Base-by-base conservation (phyloP, 352 stramenopile species). In the Stephanocyclus meneghinianus region DNA sequence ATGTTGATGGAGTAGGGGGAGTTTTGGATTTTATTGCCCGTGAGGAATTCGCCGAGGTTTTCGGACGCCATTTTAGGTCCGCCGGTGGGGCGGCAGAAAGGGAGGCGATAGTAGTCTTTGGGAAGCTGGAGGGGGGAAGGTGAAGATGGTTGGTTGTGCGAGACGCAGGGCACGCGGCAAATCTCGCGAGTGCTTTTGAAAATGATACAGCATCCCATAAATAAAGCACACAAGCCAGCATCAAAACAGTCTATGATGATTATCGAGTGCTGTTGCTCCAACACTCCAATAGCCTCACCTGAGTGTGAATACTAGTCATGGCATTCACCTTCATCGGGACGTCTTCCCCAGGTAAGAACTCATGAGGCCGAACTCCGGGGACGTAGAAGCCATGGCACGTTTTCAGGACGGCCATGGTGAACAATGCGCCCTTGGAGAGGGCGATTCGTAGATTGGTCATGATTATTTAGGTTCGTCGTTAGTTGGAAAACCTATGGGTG, bases 21-120 rank as follows among this genome's bases (percentile, higher is more conserved):
- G 87, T 96, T 99, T 85, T 99, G 96, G 74, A 99, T 99, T 76
- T 97, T 97, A 83, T 99, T 98, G 16, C 97, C 97, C n/a, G 95
- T 98, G 51, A 99, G 82, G 76, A 99, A 98, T 91, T 99, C 97
- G 77, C 98, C 98, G 55, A 99, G 86, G 81, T 99, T 99, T 87
- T 99, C 97, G 62, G 95, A 97, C 53, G 98, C 97, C 91, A 98
- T 97, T 87, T 98, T 94, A 26, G 86, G 80, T 18, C 88, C 90
- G 13, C 81, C 87, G 21, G 95, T 90, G 26, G 94, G 96, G 70
- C 82, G 61, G 81, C 97, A 99, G 85, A 99, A 98, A 35, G 95
- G 95, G 47, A 99, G 89, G 80, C 96, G 97, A 90, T 99, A 99
- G 90, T 98, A 99, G 71, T 98, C 95, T 73, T 97, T 95, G 30